These are phyloP conservation scores for Allium cepa DNA, from an alignment of 106 monocot species.

Conservation along the genomic window DNA sequence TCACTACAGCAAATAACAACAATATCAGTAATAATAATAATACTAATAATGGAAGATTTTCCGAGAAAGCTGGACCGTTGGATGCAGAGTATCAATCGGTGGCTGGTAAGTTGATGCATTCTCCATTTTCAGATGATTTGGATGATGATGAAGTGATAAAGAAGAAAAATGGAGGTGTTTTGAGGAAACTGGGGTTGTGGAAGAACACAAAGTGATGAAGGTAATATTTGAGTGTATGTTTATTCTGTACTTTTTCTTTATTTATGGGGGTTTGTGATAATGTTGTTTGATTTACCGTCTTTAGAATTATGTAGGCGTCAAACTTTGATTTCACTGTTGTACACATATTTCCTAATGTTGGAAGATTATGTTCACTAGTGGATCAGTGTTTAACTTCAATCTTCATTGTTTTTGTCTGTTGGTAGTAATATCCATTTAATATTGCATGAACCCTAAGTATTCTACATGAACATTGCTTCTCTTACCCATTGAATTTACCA, in stretches of 20 bases:
- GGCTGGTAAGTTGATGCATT: slow-evolving; percentile 47
- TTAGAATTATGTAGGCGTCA: background rate
- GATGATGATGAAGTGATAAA: slow-evolving; percentile 47
- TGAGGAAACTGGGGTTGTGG: slow-evolving; percentile 71
- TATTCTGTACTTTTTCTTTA: background rate
- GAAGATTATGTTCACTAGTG: background rate
- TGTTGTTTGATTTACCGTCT: background rate
- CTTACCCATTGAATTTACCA: no score
- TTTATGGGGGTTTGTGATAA: background rate
- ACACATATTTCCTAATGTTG: slow-evolving; percentile 3
- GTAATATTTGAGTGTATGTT: background rate
- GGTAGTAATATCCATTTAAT: no score
- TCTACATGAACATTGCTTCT: no score
- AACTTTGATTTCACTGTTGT: background rate
- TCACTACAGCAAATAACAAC: slow-evolving; percentile 41
- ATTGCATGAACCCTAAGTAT: no score
- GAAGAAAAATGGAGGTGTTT: slow-evolving; percentile 54
- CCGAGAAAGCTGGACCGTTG: slow-evolving; percentile 58
- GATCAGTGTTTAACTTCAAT: background rate
- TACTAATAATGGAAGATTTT: slow-evolving; percentile 40
- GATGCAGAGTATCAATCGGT: slow-evolving; percentile 32
- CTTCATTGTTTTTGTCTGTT: no score
- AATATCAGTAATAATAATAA: slow-evolving; percentile 35
- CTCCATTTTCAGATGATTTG: slow-evolving; percentile 53
- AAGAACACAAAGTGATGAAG: slow-evolving; percentile 43